A percentile compares a stretch with the other conserved stretches of the same genome.
Conservation (phyloP, 345 rosid genomes). For the Syzygium aqueum region DNA sequence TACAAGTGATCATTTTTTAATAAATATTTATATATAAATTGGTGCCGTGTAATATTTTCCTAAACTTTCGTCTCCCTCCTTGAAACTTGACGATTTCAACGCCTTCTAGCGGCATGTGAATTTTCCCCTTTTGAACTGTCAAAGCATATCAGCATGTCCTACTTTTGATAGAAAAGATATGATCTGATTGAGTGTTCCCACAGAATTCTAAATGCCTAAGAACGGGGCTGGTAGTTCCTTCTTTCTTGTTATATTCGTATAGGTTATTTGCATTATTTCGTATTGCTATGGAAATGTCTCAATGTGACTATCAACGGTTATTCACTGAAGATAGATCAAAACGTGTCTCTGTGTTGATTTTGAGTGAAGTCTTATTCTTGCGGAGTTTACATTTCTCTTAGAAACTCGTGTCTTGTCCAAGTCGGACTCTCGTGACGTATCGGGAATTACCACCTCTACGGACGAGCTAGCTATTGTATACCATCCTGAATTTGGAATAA, state of each 20-base stretch:
- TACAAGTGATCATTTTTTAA: no score
- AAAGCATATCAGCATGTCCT: neutral
- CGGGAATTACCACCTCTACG: neutral
- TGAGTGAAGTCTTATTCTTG: neutral
- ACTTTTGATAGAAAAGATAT: no score
- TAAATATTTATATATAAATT: no score
- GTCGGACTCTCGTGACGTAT: neutral
- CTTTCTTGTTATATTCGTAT: neutral
- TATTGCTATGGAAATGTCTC: neutral
- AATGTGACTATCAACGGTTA: neutral
- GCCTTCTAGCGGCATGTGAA: neutral
- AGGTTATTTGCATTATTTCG: rapidly evolving
- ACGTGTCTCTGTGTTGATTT: neutral
- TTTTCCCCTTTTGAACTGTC: neutral
- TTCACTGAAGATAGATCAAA: neutral
- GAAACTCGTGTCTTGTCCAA: rapidly evolving
- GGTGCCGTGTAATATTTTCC: neutral
- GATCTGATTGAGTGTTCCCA: neutral
- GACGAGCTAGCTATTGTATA: neutral
- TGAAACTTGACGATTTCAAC: neutral
- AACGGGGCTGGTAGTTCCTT: neutral
- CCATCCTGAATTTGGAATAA: neutral
- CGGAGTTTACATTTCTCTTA: neutral
- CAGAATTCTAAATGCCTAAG: neutral
- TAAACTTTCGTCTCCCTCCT: neutral